Base-by-base conservation (phyloP, 108 stramenopile species). In the Epithemia pelagica region DNA sequence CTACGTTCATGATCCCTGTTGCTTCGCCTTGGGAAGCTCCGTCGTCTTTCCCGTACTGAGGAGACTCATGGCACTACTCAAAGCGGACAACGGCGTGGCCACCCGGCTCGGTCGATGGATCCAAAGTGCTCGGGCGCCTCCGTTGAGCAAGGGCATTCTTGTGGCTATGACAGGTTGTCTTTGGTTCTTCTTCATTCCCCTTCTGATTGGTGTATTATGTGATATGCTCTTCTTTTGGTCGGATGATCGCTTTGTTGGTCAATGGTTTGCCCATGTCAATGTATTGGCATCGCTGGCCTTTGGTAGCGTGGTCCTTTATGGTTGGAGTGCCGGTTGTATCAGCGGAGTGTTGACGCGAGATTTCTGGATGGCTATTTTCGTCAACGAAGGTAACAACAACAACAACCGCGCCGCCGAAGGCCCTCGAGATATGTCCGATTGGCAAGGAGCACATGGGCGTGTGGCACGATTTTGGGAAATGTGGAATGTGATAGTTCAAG, bases 1-100 rank as follows among this genome's bases (percentile, higher is more conserved):
- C 2, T 87, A 75, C 61, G 68, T 84, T 56, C 92, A 94, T 64
- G 89, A 90, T 65, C 92, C 92, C 25, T 62, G 87, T 25, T 84
- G 82, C 32, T 90, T 88, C 57, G 81, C 74, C 0, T 67, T 88
- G n/a, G 92, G 92, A 22, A 72, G 64, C 58, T 54, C 52, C n/a
- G 57, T 78, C 22, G 61, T 88, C 22, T 80, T 84, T 65, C 83
- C 90, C 26, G 20, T 71, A 10, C 27, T 77, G 25, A 54, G 57
- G 25, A 53, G 23, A 18, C 31, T 67, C 56, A 68, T 68, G 52
- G 66, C 28, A 21, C 52, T 64, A 15, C 32, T 31, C 29, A 61
- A 64, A 24, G 55, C 24, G 24, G 80, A 69, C 18, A 52, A 23
- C 26, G 30, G 30, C 28, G 46, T 64, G 15, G 59, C 2, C 19